Percentiles rank a stretch among this genome's conserved stretches.
phyloP scores from a whole-genome alignment of 495 filamentous ascomycete genomes.

The Hypoxylon crocopeplum region DNA sequence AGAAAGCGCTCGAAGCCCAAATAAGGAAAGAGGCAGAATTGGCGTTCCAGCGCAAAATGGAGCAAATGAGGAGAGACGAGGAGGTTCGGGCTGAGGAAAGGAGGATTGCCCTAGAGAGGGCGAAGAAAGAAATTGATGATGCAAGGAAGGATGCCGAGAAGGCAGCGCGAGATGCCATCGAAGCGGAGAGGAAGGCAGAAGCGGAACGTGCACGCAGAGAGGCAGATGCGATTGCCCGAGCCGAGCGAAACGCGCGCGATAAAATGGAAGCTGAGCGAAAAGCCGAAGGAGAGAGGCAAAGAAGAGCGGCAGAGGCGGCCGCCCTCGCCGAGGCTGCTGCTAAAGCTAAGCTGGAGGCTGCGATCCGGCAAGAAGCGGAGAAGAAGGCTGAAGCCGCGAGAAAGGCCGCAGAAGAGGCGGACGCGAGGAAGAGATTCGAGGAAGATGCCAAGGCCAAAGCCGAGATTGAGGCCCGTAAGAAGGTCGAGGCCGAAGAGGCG shows the following conservation, averaged over 20 bases:
- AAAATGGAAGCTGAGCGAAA: conserved; percentile 48
- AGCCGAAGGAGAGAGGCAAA: conserved; percentile 60
- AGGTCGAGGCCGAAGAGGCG: conserved; percentile 41
- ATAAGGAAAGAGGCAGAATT: conserved; percentile 54
- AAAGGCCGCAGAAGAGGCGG: conserved; percentile 56
- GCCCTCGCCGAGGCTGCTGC: conserved; percentile 52
- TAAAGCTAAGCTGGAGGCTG: conserved; percentile 49
- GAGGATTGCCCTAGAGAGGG: conserved; percentile 43
- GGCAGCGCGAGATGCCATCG: conserved; percentile 45
- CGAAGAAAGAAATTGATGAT: conserved; percentile 45
- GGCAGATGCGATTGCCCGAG: conserved; percentile 39
- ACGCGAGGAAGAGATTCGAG: conserved; percentile 50
- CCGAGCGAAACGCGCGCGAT: conserved; percentile 45
- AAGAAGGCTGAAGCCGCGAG: conserved; percentile 49
- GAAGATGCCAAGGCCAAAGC: conserved; percentile 42
- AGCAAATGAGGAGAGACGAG: conserved; percentile 46
- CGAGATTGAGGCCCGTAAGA: conserved; percentile 43
- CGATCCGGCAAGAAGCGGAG: conserved; percentile 47
- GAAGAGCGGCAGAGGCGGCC: conserved; percentile 56
- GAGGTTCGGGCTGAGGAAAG: conserved; percentile 41
- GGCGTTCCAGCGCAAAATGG: conserved; percentile 46
- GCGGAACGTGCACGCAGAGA: conserved; percentile 37
- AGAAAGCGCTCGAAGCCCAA: conserved; percentile 52
- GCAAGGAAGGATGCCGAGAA: conserved; percentile 55
- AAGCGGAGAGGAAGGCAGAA: conserved; percentile 47